Percentiles rank a stretch among this genome's conserved stretches.
Evolutionary conservation across 306 rosid species (phyloP).

Genomic region (Arachis stenosperma): DNA sequence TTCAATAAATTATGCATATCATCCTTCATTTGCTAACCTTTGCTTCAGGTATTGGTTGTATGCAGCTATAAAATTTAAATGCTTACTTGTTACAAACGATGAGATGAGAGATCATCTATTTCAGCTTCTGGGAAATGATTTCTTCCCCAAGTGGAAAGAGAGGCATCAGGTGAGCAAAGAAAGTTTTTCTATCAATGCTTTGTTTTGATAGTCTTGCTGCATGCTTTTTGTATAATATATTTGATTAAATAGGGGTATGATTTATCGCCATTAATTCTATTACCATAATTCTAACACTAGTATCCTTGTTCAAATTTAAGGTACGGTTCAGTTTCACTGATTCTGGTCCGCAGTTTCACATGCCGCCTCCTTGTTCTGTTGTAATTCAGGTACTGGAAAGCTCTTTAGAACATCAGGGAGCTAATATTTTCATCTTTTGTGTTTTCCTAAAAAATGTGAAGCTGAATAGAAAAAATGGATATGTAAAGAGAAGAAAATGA

Average conservation of each 20-base stretch:
- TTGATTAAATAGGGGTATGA: constrained; percentile 16
- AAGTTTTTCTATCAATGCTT: background rate
- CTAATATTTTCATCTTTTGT: constrained; percentile 13
- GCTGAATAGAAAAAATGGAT: background rate
- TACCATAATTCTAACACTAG: constrained; percentile 30
- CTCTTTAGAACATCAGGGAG: constrained; percentile 5
- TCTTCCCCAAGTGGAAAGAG: constrained; percentile 97
- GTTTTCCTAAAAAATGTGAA: constrained; percentile 13
- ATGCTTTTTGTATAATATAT: background rate
- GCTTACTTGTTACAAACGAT: constrained; percentile 87
- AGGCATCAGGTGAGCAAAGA: constrained; percentile 85
- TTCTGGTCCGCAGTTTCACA: constrained; percentile 79
- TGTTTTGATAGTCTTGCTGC: constrained; percentile 15
- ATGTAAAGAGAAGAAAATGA: constrained; percentile 20
- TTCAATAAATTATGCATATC: constrained; percentile 33
- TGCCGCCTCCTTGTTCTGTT: constrained; percentile 95
- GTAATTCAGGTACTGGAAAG: constrained; percentile 71
- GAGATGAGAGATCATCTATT: constrained; percentile 96
- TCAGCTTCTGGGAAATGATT: constrained; percentile 92
- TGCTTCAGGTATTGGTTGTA: constrained; percentile 97
- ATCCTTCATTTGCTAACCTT: constrained; percentile 46
- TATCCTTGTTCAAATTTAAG: constrained; percentile 48
- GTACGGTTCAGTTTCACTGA: constrained; percentile 81
- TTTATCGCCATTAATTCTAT: constrained; percentile 3
- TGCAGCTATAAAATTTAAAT: constrained; percentile 93